A percentile compares a stretch with the other conserved stretches of the same genome.
These are phyloP conservation scores for Peniophora sp. DNA, from an alignment of 1,284 basidiomycete genomes.

Conservation along the genomic window DNA sequence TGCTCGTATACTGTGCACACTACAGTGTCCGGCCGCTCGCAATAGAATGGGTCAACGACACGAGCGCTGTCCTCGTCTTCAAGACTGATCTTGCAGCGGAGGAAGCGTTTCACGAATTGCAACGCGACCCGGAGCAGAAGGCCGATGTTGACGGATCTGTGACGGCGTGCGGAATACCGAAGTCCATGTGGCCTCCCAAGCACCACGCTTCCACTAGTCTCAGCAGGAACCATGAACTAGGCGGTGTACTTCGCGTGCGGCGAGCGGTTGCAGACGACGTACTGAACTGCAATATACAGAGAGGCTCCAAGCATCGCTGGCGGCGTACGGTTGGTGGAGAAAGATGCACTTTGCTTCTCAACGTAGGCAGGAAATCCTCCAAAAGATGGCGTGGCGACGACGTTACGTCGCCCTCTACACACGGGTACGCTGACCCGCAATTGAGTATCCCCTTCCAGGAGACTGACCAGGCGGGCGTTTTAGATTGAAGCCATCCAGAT, in stretches of 20 bases:
- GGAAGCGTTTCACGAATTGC: constrained; percentile 39
- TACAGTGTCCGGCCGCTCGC: constrained; percentile 62
- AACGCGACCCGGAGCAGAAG: constrained; percentile 40
- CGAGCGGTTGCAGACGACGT: constrained; percentile 63
- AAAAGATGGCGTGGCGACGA: too few relatives aligned
- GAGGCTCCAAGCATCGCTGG: too few relatives aligned
- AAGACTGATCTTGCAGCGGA: constrained; percentile 43
- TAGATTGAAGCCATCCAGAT: too few relatives aligned
- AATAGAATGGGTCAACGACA: constrained; percentile 75
- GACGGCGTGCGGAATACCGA: constrained; percentile 57
- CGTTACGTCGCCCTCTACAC: too few relatives aligned
- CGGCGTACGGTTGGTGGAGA: too few relatives aligned
- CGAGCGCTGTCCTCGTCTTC: constrained; percentile 70
- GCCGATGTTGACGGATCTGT: constrained; percentile 49
- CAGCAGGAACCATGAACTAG: constrained; percentile 54
- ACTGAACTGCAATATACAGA: constrained; percentile 66
- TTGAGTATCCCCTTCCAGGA: too few relatives aligned
- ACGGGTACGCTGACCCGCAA: too few relatives aligned
- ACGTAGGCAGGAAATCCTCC: too few relatives aligned
- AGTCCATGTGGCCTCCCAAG: constrained; percentile 67
- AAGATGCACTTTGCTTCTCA: too few relatives aligned
- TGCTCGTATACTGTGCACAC: constrained; percentile 72
- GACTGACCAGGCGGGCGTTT: too few relatives aligned
- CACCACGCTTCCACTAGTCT: constrained; percentile 62
- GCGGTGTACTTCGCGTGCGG: constrained; percentile 57